Evolutionary conservation across 306 rosid species (phyloP), one percentile per base, ranked within the genome.

Genomic region (Sindora glabra): DNA sequence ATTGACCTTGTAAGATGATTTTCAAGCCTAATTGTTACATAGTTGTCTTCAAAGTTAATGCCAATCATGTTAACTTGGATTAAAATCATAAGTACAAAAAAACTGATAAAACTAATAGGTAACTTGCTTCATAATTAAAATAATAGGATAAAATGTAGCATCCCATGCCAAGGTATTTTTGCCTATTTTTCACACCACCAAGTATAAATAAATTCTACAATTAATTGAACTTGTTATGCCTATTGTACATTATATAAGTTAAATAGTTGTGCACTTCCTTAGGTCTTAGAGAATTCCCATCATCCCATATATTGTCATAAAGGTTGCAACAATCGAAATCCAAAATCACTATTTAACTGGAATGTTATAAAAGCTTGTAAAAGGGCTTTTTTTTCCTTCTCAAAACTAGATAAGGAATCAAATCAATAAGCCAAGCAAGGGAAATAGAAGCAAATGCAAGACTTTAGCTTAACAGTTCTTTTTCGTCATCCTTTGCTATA

Each of bases 241-340:
- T 77, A 64, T 82, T 82, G 55, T 82, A 82, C 88, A 82, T 82
- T 68, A 79, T 70, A 10, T 80, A 73, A 18, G 84, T 82, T 59
- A 82, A 40, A 74, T 82, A 82, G 75, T 62, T 78, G 59, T 78
- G 88, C 13, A 82, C 80, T 80, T 82, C 84, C 57, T 82, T 81
- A 4, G 87, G 87, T 12, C 87, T 84, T 55, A 81, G 29, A 36
- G 87, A 73, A 64, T 81, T 81, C n/a, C 88, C 88, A 47, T 82
- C 88, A 78, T 82, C 88, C 88, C 88, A 82, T 84, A 78, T 89
- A 68, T 91, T 82, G 69, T 82, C 89, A 14, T 82, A 72, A 53
- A 82, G 68, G 78, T 85, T 82, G 75, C 72, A 34, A 57, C 59
- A 19, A n/a, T 34, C 40, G 3, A 34, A 34, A 34, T 10, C 40